Evolutionary conservation across 805 yeast species (phyloP).

Genomic region (Candida arabinofermentans): DNA sequence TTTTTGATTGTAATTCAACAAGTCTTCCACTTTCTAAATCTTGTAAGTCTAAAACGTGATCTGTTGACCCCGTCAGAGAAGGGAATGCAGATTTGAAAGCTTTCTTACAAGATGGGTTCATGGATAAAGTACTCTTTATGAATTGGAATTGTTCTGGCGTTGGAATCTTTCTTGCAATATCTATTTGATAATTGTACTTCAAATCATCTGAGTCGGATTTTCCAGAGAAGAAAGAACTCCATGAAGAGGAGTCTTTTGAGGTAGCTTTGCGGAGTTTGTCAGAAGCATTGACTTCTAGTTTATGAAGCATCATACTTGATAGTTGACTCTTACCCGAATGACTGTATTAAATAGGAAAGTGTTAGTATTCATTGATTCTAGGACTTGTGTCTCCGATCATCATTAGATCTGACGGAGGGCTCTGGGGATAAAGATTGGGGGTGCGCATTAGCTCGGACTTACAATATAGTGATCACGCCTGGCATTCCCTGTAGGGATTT

Average conservation of each 20-base stretch:
- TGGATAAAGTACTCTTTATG: constrained; percentile 24
- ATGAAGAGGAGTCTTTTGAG: background rate
- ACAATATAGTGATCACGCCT: constrained; percentile 43
- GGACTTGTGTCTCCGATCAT: too few species aligned
- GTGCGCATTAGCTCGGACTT: constrained; percentile 10
- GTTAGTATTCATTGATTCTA: too few species aligned
- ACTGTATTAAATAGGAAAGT: constrained; percentile 7
- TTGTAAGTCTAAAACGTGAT: constrained; percentile 20
- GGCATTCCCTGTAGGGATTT: constrained; percentile 42
- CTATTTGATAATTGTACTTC: constrained; percentile 23
- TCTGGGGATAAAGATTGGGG: too few species aligned
- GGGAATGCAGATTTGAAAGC: constrained; percentile 31
- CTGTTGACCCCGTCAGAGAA: constrained; percentile 5
- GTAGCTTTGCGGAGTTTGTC: background rate
- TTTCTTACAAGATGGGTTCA: constrained; percentile 25
- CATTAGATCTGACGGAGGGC: background rate
- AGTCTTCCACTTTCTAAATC: constrained; percentile 6
- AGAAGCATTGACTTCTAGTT: constrained; percentile 10
- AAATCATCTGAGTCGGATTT: constrained; percentile 6
- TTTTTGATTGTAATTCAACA: constrained; percentile 9
- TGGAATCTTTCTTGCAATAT: constrained; percentile 20
- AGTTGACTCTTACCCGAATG: constrained; percentile 24
- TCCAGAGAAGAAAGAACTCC: background rate
- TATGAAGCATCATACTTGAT: constrained; percentile 14
- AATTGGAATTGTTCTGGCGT: constrained; percentile 31